phyloP scores from a whole-genome alignment of 1,284 basidiomycete species.

The Fomitopsis pinicola region DNA sequence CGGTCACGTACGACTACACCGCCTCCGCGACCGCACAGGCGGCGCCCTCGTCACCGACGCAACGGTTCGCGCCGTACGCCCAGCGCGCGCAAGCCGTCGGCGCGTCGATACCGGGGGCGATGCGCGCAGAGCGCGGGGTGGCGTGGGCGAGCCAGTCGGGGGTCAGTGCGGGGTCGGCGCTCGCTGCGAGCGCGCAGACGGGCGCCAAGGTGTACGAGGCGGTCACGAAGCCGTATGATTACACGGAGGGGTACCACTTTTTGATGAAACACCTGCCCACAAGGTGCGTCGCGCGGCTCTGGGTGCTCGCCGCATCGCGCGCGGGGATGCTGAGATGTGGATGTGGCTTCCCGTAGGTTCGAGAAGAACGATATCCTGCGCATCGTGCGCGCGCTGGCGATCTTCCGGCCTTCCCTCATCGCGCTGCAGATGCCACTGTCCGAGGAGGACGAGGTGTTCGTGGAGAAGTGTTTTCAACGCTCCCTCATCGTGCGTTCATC shows the following conservation, averaged over 20 bases:
- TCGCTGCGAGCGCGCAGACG: constrained; percentile 14
- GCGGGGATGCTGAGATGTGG: neutral
- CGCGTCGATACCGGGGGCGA: neutral
- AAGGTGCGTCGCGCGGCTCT: constrained; percentile 50
- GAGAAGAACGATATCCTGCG: constrained; percentile 94
- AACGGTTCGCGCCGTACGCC: constrained; percentile 3
- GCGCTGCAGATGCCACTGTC: constrained; percentile 95
- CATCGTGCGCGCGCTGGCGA: constrained; percentile 90
- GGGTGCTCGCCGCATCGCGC: constrained; percentile 4
- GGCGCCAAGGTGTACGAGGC: constrained; percentile 68
- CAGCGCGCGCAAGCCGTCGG: constrained; percentile 1
- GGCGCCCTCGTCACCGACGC: neutral
- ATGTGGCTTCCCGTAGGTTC: constrained; percentile 52
- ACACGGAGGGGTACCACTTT: constrained; percentile 92
- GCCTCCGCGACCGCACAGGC: neutral
- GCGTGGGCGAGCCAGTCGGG: constrained; percentile 1
- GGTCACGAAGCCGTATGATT: constrained; percentile 83
- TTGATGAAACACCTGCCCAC: constrained; percentile 88
- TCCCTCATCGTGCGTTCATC: constrained; percentile 71
- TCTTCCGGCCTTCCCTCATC: constrained; percentile 93
- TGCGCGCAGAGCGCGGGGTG: neutral
- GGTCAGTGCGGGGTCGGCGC: constrained; percentile 10
- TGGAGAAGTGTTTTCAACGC: constrained; percentile 93
- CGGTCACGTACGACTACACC: constrained; percentile 3
- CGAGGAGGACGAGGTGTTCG: constrained; percentile 91